Evolutionary conservation across 768 basidiomycete genomes (phyloP), one percentile per base, ranked within the genome.

Genomic region (Calocera viscosa): DNA sequence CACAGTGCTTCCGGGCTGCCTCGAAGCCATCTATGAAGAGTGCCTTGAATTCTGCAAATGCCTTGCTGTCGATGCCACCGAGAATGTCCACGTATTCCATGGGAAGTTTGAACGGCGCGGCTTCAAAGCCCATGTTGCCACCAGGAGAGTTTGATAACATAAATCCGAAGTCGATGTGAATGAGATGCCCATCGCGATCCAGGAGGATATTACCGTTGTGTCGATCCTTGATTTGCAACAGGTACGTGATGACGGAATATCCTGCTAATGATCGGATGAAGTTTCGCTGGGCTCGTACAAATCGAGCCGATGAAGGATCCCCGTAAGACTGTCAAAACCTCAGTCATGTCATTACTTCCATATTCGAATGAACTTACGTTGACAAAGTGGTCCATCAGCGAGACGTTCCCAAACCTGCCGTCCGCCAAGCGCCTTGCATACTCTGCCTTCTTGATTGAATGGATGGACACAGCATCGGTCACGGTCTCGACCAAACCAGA

Each of bases 361-460:
- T 22, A 30, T 17, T 28, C 67, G 33, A 67, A 22, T 39, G 26
- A 28, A 79, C 88, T 70, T 69, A 92, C 92, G 67, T 86, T 84
- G 74, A 84, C 85, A 76, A 96, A 99, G 76, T 99, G 92, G 74
- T 99, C 94, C 70, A 92, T 77, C 65, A 99, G 75, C 1, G 90
- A 90, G 60, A 96, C 95, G 73, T 94, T 87, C 35, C 89, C 90
- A 22, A 95, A 78, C 65, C 86, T 83, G 34, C 92, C 89, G 71
- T 85, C 84, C 2, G 91, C 84, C 66, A 95, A 77, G 66, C 92
- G 82, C 71, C 91, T 84, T 1, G 95, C 94, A 76, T 98, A 98
- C 74, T 96, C 95, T 1, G 92, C 90, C 77, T 99, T 99, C 81
- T 99, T 99, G 76, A 99, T 96, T 0, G 96, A 98, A 75, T 99